These are phyloP conservation scores for Arthrobotrys entomopaga DNA, from an alignment of 2,329 filamentous ascomycete genomes.

Conservation along the genomic window DNA sequence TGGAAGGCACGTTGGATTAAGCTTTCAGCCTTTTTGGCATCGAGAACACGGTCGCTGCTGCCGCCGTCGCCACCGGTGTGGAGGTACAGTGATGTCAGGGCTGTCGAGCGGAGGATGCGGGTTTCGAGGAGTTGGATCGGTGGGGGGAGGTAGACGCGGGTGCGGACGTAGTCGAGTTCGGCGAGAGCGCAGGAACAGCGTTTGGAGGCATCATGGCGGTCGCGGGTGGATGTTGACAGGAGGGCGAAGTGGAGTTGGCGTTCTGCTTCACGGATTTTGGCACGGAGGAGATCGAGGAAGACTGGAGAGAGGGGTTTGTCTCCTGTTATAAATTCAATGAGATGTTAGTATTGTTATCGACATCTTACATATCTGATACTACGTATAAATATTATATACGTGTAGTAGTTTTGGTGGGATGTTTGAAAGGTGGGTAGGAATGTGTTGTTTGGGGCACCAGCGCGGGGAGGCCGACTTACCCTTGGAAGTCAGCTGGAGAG, in stretches of 20 bases:
- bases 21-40: conserved; percentile 38
- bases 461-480: conserved; percentile 23
- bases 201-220: conserved; percentile 51
- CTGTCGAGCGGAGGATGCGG: conserved; percentile 39
- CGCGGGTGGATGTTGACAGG: conserved; percentile 34
- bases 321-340: conserved; percentile 2
- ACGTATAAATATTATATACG: not conserved
- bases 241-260: conserved; percentile 51
- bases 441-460: conserved; percentile 22
- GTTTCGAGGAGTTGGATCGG: conserved; percentile 49
- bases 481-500: conserved; percentile 29
- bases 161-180: conserved; percentile 48
- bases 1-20: conserved; percentile 48
- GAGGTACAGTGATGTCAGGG: conserved; percentile 24
- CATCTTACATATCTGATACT: not conserved
- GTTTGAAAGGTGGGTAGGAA: not conserved
- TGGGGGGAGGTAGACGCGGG: conserved; percentile 39
- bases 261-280: conserved; percentile 50
- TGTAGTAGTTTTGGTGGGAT: not conserved
- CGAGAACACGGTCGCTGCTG: conserved; percentile 28
- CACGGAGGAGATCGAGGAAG: conserved; percentile 45
- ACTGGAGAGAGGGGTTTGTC: conserved; percentile 25
- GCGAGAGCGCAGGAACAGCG: conserved; percentile 48
- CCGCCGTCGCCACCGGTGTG: conserved; percentile 6
- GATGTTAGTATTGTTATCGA: not conserved